A percentile compares a stretch with the other conserved stretches of the same genome.
phyloP scores from a whole-genome alignment of 164 flowering plant species.

The Vitis rotundifolia region DNA sequence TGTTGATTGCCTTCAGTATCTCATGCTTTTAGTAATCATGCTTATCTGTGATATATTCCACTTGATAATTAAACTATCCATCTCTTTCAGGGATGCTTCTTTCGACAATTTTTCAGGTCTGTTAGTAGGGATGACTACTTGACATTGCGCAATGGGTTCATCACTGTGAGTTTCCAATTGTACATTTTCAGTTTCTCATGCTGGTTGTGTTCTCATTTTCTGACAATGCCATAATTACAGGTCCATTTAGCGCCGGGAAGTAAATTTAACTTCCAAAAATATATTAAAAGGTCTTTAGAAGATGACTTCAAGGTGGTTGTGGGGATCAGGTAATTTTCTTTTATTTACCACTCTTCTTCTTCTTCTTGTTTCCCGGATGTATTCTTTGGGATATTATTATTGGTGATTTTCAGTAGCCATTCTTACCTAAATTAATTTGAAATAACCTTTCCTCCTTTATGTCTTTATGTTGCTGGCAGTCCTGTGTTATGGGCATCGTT shows the following conservation, averaged over 20 bases:
- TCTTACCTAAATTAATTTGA: too few species aligned
- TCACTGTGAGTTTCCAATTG: conserved; percentile 31
- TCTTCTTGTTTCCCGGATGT: background rate
- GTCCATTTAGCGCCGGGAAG: conserved; percentile 60
- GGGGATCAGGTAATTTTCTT: conserved; percentile 53
- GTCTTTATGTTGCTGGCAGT: conserved; percentile 28
- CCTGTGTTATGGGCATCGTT: conserved; percentile 52
- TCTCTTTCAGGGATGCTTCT: conserved; percentile 81
- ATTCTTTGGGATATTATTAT: too few species aligned
- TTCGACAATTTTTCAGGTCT: conserved; percentile 81
- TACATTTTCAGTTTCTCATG: background rate
- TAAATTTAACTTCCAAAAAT: conserved; percentile 65
- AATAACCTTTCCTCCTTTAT: background rate
- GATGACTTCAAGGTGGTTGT: conserved; percentile 69
- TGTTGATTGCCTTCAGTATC: too few species aligned
- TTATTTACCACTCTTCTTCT: background rate
- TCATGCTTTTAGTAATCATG: too few species aligned
- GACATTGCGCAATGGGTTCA: conserved; percentile 90
- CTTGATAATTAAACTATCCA: background rate
- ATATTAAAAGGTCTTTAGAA: conserved; percentile 62
- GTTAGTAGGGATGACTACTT: conserved; percentile 83
- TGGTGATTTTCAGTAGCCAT: too few species aligned
- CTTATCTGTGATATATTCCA: too few species aligned
- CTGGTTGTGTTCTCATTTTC: background rate
- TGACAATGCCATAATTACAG: conserved; percentile 22